Evolutionary conservation across 805 yeast genomes (phyloP).

Genomic region (Ogataea minuta): DNA sequence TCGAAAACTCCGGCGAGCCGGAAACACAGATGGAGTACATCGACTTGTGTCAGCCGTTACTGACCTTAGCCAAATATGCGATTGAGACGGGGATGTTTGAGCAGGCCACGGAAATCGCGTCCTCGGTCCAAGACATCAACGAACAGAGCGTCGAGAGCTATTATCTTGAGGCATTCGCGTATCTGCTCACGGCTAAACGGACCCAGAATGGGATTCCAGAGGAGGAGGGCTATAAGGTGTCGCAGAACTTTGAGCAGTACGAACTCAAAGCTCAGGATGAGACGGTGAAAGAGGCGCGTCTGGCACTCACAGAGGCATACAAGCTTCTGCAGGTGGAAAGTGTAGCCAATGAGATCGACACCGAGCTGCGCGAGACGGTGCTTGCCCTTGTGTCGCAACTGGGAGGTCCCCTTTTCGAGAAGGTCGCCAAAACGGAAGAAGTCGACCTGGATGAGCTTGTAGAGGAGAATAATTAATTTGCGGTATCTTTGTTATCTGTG

Average conservation of each 20-base stretch:
- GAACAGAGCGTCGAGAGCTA: slow-evolving; percentile 80
- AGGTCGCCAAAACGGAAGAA: slow-evolving; percentile 39
- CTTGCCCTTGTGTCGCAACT: slow-evolving; percentile 47
- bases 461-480: slow-evolving; percentile 27
- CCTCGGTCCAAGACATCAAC: slow-evolving; percentile 69
- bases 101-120: slow-evolving; percentile 60
- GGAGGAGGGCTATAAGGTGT: slow-evolving; percentile 20
- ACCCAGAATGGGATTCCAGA: slow-evolving; percentile 25
- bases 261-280: slow-evolving; percentile 33
- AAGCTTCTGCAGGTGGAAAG: slow-evolving; percentile 38
- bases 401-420: slow-evolving; percentile 54
- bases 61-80: slow-evolving; percentile 70
- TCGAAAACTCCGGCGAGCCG: slow-evolving; percentile 40
- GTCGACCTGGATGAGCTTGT: slow-evolving; percentile 54
- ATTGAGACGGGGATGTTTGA: slow-evolving; percentile 77
- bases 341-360: slow-evolving; percentile 43
- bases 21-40: slow-evolving; percentile 53
- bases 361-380: slow-evolving; percentile 58
- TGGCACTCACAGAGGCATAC: slow-evolving; percentile 38
- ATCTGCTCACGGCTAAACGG: slow-evolving; percentile 46
- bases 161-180: slow-evolving; percentile 80
- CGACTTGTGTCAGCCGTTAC: slow-evolving; percentile 70
- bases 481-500: slow-evolving; percentile 2
- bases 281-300: slow-evolving; percentile 39
- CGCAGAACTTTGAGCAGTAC: slow-evolving; percentile 43